Evolutionary conservation across 1,139 yeast genomes (phyloP), one percentile per base, ranked within the genome.

Genomic region (Hyphopichia burtonii): DNA sequence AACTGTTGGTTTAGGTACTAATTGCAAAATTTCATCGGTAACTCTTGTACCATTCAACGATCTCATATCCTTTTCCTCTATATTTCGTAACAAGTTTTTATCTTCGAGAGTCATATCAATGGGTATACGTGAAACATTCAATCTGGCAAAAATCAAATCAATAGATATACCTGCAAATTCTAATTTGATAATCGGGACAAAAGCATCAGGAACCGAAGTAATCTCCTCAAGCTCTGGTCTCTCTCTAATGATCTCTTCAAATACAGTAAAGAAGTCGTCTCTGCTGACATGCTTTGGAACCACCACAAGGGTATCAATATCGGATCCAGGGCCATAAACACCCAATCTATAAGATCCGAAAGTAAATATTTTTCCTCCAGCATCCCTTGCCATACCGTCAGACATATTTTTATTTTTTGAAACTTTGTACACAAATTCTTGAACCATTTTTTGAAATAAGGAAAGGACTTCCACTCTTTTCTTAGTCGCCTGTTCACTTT

Each of bases 271-370:
- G 58, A 93, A 94, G 62, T 91, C 95, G 17, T 85, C 89, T 48
- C 97, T 74, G 0, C 86, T 74, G n/a, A 93, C 96, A 62, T 93
- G 98, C 53, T 91, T 91, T 1, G 99, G 99, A 5, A 87, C 97
- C 16, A 93, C 98, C 10, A 94, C 87, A 36, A 93, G 68, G 0
- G 99, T 88, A 69, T 93, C 99, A 45, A 93, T 93, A 82, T 93
- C 99, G 0, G 96, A 87, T 0, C 99, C 98, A 0, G 99, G 99
- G 0, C 99, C 97, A 65, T 91, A 89, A 7, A 93, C 99, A 1
- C 99, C 99, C 36, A 93, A 68, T 47, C 96, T 74, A 57, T 91
- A 93, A 0, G 98, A 91, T 0, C 99, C 99, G 65, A 80, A 93
- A 0, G 98, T 90, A 60, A 91, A 93, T 12, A 94, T 80, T 63